Percentiles rank a stretch among this genome's conserved stretches.
phyloP scores from a whole-genome alignment of 192 early-diverging fungal genomes.

The Podila epicladia region DNA sequence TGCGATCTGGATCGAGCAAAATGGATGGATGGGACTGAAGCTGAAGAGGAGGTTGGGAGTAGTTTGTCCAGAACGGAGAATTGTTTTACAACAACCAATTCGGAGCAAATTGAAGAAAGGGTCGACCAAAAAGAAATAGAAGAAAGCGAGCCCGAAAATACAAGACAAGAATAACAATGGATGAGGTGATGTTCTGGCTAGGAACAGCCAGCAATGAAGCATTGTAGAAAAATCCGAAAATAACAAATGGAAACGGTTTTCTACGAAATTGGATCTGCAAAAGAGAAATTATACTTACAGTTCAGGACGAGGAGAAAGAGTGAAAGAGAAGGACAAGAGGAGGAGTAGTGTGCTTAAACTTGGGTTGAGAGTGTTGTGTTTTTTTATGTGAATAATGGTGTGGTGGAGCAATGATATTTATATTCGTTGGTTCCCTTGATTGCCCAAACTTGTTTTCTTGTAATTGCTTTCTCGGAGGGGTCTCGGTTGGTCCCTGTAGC shows the following conservation, averaged over 20 bases:
- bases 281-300: too few species aligned
- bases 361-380: background rate
- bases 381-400: background rate
- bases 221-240: too few species aligned
- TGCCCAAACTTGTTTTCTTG: background rate
- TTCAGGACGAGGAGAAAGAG: too few species aligned
- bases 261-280: too few species aligned
- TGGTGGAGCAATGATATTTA: background rate
- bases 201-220: background rate
- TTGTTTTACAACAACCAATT: too few species aligned
- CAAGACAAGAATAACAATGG: background rate
- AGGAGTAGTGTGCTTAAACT: background rate
- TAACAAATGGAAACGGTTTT: too few species aligned
- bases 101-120: background rate
- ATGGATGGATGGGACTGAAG: background rate
- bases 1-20: background rate
- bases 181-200: background rate
- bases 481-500: background rate
- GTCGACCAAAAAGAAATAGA: background rate
- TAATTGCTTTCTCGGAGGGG: background rate
- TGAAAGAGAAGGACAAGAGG: background rate
- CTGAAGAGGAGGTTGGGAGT: too few species aligned
- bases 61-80: too few species aligned
- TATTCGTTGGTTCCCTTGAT: background rate
- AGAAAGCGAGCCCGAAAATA: conserved; percentile 1